Evolutionary conservation across 139 green algal genomes (phyloP).

Genomic region (Edaphochlamys debaryana): DNA sequence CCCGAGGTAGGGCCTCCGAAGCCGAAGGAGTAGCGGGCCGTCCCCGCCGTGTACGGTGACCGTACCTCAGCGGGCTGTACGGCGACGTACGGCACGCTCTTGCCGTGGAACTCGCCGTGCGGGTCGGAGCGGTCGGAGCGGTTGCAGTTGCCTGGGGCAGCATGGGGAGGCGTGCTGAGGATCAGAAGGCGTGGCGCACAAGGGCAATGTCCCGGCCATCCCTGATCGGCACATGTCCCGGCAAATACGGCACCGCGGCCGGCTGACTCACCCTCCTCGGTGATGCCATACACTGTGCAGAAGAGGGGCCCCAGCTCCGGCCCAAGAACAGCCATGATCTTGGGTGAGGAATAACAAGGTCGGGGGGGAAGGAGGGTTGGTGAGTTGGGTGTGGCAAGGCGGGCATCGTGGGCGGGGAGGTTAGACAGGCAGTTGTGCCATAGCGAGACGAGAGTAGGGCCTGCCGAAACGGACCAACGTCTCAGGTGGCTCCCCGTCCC

Average conservation of each 20-base stretch:
- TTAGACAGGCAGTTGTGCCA: too few species aligned
- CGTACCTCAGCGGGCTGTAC: constrained; percentile 6
- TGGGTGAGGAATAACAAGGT: not conserved
- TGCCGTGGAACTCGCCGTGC: constrained; percentile 85
- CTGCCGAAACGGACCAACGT: too few species aligned
- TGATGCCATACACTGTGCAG: constrained; percentile 71
- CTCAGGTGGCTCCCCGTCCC: too few species aligned
- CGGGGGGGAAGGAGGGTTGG: not conserved
- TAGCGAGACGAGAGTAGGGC: too few species aligned
- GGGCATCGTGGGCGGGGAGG: not conserved
- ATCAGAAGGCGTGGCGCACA: too few species aligned
- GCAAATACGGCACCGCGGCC: too few species aligned
- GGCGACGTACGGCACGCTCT: constrained; percentile 69
- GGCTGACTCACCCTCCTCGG: constrained; percentile 51
- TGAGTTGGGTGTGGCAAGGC: not conserved
- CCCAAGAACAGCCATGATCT: constrained; percentile 72
- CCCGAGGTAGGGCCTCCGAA: too few species aligned
- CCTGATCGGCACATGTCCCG: too few species aligned
- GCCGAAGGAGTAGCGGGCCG: too few species aligned
- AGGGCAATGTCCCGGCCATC: too few species aligned
- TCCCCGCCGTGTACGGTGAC: too few species aligned
- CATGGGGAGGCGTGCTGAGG: too few species aligned
- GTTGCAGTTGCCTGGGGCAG: constrained; percentile 73
- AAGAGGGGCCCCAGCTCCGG: constrained; percentile 39
- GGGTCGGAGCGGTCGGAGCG: constrained; percentile 75